Evolutionary conservation across 2,329 filamentous ascomycete species (phyloP), one percentile per base, ranked within the genome.

Genomic region (Aspergillus ruber): DNA sequence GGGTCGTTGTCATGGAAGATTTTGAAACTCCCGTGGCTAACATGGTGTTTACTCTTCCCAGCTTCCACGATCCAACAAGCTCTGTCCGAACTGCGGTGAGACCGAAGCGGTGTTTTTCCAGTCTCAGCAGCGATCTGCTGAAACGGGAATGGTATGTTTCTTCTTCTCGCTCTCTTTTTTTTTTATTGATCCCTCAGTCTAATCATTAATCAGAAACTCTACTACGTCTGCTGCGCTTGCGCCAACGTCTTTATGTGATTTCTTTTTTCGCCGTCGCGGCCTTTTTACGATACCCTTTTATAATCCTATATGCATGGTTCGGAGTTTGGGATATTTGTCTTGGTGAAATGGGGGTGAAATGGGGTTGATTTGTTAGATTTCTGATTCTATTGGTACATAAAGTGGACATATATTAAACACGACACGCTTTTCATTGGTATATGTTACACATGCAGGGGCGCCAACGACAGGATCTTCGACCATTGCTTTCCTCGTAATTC

Each of bases 41-140:
- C 60, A 46, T 48, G 36, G 42, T 56, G 36, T 55, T 42, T 45
- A 44, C 46, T 36, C 45, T 44, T 51, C 27, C 46, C 39, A 96
- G 90, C 87, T 97, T 69, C 93, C 93, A 55, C 85, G 90, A 62
- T 85, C 89, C 61, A 88, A 89, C 67, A 89, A 87, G 72, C 79
- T 80, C 51, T 98, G 93, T 74, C 89, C 90, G 45, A 80, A 77
- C 58, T 98, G 94, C 77, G 79, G 81, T 56, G 86, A 93, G 69
- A 82, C 83, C 59, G 90, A 97, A 73, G 90, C 90, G 41, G 94
- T 98, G 50, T 98, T 95, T 75, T 98, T 98, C 77, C 93, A 98
- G 75, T 96, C 90, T 52, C 93, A 98, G 68, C 90, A 97, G 75
- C 86, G 93, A 71, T 95, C 86, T 58, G 88, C 89, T 43, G 90